Base-by-base conservation (phyloP, 352 stramenopile species). In the Pythium plurisporium region DNA sequence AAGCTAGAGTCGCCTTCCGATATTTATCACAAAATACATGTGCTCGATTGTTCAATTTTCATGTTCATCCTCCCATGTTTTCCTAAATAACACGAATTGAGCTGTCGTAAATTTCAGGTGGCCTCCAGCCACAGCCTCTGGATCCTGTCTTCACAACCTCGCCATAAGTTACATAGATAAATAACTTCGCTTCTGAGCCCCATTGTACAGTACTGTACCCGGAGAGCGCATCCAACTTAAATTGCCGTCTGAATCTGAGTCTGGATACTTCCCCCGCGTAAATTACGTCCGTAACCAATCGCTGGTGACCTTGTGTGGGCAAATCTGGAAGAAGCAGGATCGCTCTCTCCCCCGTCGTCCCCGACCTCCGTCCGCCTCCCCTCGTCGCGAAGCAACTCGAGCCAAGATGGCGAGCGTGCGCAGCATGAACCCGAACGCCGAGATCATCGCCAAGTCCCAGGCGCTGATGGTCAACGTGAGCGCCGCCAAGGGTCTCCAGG, bases 401-500 rank as follows among this genome's bases (percentile, higher is more conserved):
- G 43, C 37, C 50, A 70, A 22, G 34, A 92, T 90, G 82, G 55
- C 67, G 52, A 88, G 78, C 65, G 70, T 87, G 61, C 77, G 78
- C 65, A 82, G 73, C 58, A 89, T 98, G 67, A 97, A 97, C 75
- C 89, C 95, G 55, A 98, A 98, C 74, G 94, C 96, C 36, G 97
- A 99, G 85, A 96, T 99, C 64, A 92, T 99, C 56, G 91, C 82
- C 71, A 98, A 97, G 76, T 91, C 79, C 46, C 95, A 97, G 87
- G 96, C 79, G 67, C 93, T 94, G 67, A 79, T 95, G 53, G 97
- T 99, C 34, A 99, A 99, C 74, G 94, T 98, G 23, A 96, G 95
- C 60, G 97, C 97, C 26, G 96, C 96, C 26, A 94, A 96, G 58
- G 97, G 97, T 8, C 89, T 99, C 0, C 90, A 98, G 79, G 94